These are phyloP conservation scores for Leccinum rimulosum DNA, from an alignment of 768 basidiomycete species.

Conservation along the genomic window DNA sequence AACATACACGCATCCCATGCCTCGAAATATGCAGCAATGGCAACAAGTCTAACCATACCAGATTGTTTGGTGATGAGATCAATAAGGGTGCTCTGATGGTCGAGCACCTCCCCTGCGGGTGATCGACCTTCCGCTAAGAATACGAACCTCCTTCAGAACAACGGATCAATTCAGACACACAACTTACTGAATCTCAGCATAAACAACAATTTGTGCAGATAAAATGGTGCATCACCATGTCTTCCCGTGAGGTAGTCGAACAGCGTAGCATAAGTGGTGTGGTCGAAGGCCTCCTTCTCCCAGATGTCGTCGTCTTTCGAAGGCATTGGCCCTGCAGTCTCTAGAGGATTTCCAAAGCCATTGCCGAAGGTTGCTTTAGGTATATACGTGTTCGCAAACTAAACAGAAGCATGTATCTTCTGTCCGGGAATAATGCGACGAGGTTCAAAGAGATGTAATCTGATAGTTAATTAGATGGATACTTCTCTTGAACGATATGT, in stretches of 20 bases:
- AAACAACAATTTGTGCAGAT: slow-evolving; percentile 18
- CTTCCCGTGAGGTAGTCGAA: slow-evolving; percentile 10
- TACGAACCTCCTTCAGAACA: neutral
- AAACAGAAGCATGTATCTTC: slow-evolving; percentile 19
- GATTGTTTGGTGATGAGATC: slow-evolving; percentile 4
- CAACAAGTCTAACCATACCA: slow-evolving; percentile 10
- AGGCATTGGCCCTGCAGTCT: slow-evolving; percentile 7
- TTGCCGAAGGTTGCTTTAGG: slow-evolving; percentile 17
- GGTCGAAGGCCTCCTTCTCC: slow-evolving; percentile 17
- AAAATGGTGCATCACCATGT: slow-evolving; percentile 10
- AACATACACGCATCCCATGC: slow-evolving; percentile 8
- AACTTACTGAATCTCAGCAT: slow-evolving; percentile 19
- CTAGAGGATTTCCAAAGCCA: slow-evolving; percentile 14
- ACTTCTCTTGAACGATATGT: neutral
- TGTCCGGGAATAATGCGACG: slow-evolving; percentile 9
- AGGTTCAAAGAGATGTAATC: slow-evolving; percentile 13
- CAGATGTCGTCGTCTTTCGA: slow-evolving; percentile 7
- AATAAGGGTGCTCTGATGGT: slow-evolving; percentile 4
- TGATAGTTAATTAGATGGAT: neutral
- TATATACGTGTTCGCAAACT: slow-evolving; percentile 18
- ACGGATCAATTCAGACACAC: neutral
- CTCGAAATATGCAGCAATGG: slow-evolving; percentile 17
- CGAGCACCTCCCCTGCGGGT: neutral
- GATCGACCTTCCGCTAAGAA: slow-evolving; percentile 9
- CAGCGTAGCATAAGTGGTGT: slow-evolving; percentile 6